Evolutionary conservation across 306 rosid genomes (phyloP).

Genomic region (peach (Prunus persica)): DNA sequence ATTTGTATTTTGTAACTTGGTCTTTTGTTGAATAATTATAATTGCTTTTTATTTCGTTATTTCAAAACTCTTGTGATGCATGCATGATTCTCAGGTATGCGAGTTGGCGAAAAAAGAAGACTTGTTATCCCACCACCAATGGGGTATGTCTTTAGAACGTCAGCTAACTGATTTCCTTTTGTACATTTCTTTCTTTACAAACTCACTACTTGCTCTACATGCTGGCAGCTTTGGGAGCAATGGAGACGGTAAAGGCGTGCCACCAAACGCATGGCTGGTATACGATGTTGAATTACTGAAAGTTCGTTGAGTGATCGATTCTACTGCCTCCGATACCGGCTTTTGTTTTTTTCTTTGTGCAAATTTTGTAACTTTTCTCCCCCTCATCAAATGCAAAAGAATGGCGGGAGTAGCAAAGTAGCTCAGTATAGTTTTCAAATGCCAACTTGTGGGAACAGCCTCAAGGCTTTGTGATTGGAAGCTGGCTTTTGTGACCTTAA

Average conservation of each 20-base stretch:
- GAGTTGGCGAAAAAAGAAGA: conserved; percentile 74
- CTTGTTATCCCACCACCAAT: conserved; percentile 73
- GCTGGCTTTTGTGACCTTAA: not conserved
- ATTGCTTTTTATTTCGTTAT: not conserved
- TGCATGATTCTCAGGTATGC: conserved; percentile 64
- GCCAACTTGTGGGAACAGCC: not conserved
- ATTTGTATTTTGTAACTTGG: not conserved
- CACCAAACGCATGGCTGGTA: conserved; percentile 73
- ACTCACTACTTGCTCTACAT: conserved; percentile 11
- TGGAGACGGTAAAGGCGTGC: conserved; percentile 43
- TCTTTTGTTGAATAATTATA: not conserved
- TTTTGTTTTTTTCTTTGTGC: not conserved
- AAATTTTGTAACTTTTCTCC: conserved; percentile 1
- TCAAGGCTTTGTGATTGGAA: not conserved
- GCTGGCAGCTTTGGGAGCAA: conserved; percentile 51
- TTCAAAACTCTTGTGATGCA: not conserved
- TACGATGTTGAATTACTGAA: conserved; percentile 70
- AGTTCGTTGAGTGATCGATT: conserved; percentile 44
- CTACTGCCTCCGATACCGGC: not conserved
- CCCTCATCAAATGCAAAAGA: not conserved
- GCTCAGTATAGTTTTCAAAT: not conserved
- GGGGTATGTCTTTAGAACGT: conserved; percentile 46
- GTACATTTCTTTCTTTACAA: not conserved
- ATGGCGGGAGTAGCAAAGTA: not conserved
- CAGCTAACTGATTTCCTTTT: not conserved